Evolutionary conservation across 108 stramenopile species (phyloP).

Genomic region (Licmophora abbreviata): DNA sequence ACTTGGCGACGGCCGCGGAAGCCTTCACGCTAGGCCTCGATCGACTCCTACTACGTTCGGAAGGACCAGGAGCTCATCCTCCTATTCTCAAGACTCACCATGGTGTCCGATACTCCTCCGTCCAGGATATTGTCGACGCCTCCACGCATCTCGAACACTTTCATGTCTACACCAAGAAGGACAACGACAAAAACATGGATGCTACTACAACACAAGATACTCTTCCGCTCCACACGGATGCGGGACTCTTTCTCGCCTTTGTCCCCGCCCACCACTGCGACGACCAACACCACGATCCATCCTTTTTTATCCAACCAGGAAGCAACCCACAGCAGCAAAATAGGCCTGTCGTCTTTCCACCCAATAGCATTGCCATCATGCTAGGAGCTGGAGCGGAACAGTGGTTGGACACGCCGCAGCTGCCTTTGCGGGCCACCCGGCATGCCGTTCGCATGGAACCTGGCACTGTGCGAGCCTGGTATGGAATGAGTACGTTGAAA

Average conservation of each 20-base stretch:
- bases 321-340: conserved; percentile 9
- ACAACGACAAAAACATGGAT: neutral
- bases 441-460: conserved; percentile 52
- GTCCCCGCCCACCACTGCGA: conserved; percentile 56
- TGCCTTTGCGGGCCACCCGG: conserved; percentile 40
- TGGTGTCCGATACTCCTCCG: conserved; percentile 18
- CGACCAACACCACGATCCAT: conserved; percentile 11
- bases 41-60: conserved; percentile 7
- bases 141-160: conserved; percentile 55
- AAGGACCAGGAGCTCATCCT: neutral
- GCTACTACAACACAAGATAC: no score
- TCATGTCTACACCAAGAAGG: conserved; percentile 43
- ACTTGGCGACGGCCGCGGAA: conserved; percentile 38
- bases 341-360: conserved; percentile 33
- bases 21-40: conserved; percentile 45
- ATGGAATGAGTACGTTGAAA: conserved; percentile 63
- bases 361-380: conserved; percentile 41
- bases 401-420: conserved; percentile 36
- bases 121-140: conserved; percentile 34
- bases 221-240: conserved; percentile 68
- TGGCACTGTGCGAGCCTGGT: conserved; percentile 43
- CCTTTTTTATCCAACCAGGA: conserved; percentile 27
- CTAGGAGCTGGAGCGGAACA: conserved; percentile 65
- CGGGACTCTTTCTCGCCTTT: conserved; percentile 70
- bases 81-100: conserved; percentile 1